Base-by-base conservation (phyloP, 2,329 filamentous ascomycete species). In the Stylonectria norvegica region DNA sequence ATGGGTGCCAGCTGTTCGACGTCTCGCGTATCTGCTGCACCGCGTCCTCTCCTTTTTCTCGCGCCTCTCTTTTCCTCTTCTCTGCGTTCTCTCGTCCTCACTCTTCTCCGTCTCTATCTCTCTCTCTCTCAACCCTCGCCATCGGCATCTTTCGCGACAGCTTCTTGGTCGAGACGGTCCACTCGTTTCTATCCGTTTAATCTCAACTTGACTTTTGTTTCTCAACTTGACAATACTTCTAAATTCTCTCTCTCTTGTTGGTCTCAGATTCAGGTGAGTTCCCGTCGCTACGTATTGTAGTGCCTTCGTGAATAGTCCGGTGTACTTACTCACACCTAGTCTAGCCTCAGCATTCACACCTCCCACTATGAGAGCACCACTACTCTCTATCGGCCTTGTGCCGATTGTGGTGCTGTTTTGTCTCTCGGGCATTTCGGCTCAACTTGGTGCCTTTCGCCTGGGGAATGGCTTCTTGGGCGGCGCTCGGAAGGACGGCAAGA, bases 311-410 rank as follows among this genome's bases (percentile, higher is more conserved):
- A n/a, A n/a, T n/a, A n/a, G n/a, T n/a, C n/a, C n/a, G n/a, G n/a
- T n/a, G n/a, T n/a, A n/a, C 30, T 32, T 14, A 32, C 30, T 11
- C 17, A 9, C 22, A 12, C 42, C 35, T 20, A 46, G 34, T 28
- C 25, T 20, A 11, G 14, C 17, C 11, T 16, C 19, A 36, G 23
- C 27, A 12, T 17, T 9, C 17, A 27, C 12, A 10, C n/a, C 36
- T 40, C 36, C 42, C 57, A 60, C 23, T 38, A 73, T 73, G 70
- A 67, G 62, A 48, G 53, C 41, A 18, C 60, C 49, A 11, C 53
- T 53, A 53, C 46, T 64, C 37, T 45, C 56, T 47, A 38, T 56
- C 46, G 56, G 60, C 55, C 38, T 68, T 20, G 43, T 61, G 47
- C 65, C 61, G 34, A 38, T 38, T 12, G 12, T 55, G 52, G 61